These are phyloP conservation scores for Cucumis hystrix DNA, from an alignment of 306 rosid genomes.

Conservation along the genomic window DNA sequence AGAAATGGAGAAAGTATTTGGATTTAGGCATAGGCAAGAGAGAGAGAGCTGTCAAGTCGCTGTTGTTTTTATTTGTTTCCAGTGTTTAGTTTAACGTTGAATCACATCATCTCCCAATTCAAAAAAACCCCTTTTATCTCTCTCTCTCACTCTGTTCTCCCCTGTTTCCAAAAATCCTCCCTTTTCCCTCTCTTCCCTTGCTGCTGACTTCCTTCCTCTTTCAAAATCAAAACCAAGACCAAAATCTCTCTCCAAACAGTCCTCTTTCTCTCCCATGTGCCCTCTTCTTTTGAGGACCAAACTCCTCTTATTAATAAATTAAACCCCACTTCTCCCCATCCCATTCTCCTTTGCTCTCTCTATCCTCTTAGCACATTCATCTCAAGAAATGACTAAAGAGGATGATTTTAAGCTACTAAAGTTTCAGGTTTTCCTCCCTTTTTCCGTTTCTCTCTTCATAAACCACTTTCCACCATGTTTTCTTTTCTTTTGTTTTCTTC, in stretches of 20 bases:
- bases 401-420: constrained; percentile 92
- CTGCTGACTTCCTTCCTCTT: too few relatives aligned
- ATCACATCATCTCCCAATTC: too few relatives aligned
- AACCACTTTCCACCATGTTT: neutral
- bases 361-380: neutral
- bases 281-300: neutral
- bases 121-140: neutral
- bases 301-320: neutral
- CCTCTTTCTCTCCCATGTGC: neutral
- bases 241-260: neutral
- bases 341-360: neutral
- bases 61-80: too few relatives aligned
- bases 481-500: constrained; percentile 9
- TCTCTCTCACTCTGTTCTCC: neutral
- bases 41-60: too few relatives aligned
- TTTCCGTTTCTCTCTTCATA: constrained; percentile 14
- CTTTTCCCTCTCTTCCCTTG: neutral
- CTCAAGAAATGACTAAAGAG: constrained; percentile 76
- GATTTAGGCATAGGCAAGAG: too few relatives aligned
- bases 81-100: too few relatives aligned
- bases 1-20: too few relatives aligned
- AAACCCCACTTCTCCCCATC: neutral
- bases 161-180: neutral
- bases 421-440: constrained; percentile 56
- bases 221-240: neutral